Conservation (phyloP, 441 rosid species). For the Hypseocharis bilobata region DNA sequence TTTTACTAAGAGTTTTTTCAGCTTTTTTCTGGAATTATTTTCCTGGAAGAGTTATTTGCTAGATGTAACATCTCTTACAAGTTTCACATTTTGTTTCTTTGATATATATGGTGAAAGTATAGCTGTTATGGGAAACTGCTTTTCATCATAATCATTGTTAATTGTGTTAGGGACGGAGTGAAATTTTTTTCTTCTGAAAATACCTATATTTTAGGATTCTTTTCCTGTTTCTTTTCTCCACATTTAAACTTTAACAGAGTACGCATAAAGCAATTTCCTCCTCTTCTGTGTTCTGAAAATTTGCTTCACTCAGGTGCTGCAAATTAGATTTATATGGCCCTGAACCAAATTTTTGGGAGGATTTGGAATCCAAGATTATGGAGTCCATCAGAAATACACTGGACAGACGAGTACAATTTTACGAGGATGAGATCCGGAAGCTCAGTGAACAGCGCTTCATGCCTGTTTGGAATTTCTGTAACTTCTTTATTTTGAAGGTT, state of each 20-base stretch:
- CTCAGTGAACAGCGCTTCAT: constrained; percentile 86
- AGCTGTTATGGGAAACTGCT: no score
- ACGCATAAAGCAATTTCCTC: background rate
- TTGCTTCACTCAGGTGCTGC: constrained; percentile 64
- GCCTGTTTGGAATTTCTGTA: constrained; percentile 97
- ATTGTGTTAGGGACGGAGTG: no score
- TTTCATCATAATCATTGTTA: no score
- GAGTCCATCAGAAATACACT: constrained; percentile 78
- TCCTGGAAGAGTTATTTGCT: background rate
- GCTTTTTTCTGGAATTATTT: background rate
- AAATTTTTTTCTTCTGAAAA: background rate
- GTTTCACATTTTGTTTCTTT: background rate
- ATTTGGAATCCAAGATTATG: constrained; percentile 70
- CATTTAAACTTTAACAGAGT: background rate
- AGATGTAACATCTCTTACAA: background rate
- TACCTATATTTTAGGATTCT: background rate
- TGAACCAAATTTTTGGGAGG: constrained; percentile 86
- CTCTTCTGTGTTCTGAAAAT: constrained; percentile 19
- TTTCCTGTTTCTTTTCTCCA: background rate
- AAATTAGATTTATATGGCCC: constrained; percentile 78
- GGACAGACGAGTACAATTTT: constrained; percentile 84
- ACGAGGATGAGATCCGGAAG: constrained; percentile 95
- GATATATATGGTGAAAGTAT: background rate
- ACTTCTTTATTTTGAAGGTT: constrained; percentile 96
- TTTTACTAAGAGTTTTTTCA: background rate